Percentiles rank a stretch among this genome's conserved stretches.
Evolutionary conservation across 2,329 filamentous ascomycete genomes (phyloP).

Genomic region (Elsinoe necatrix): DNA sequence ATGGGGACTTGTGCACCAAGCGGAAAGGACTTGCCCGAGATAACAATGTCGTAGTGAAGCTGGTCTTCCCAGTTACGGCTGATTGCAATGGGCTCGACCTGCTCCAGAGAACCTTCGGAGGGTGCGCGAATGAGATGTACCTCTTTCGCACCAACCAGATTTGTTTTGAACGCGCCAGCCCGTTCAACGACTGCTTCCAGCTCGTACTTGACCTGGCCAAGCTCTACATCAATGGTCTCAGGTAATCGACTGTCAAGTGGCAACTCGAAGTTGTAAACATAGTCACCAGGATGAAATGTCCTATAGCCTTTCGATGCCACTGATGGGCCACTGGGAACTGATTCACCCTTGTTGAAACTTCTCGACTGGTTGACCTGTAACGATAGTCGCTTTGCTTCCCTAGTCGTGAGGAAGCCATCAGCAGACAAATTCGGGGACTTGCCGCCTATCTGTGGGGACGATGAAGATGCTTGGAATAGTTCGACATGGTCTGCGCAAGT

Average conservation of each 20-base stretch:
- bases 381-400: constrained; percentile 60
- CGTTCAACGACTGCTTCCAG: constrained; percentile 78
- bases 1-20: constrained; percentile 82
- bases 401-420: constrained; percentile 35
- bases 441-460: constrained; percentile 30
- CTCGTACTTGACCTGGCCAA: constrained; percentile 81
- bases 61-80: constrained; percentile 92
- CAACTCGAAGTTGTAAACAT: constrained; percentile 71
- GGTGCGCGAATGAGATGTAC: constrained; percentile 77
- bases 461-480: constrained; percentile 39
- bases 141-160: constrained; percentile 73
- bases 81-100: constrained; percentile 88
- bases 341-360: constrained; percentile 76
- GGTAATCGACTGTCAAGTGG: constrained; percentile 69
- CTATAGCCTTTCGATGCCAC: constrained; percentile 74
- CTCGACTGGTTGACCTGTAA: constrained; percentile 72
- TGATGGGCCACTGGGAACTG: constrained; percentile 44
- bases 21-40: constrained; percentile 90
- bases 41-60: constrained; percentile 90
- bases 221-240: constrained; percentile 79
- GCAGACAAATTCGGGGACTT: constrained; percentile 38
- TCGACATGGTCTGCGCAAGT: constrained; percentile 57
- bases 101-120: constrained; percentile 78
- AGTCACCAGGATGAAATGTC: constrained; percentile 69
- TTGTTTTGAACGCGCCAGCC: constrained; percentile 81